Evolutionary conservation across 768 basidiomycete species (phyloP), one percentile per base, ranked within the genome.

Genomic region (Pulveroboletus sp.): DNA sequence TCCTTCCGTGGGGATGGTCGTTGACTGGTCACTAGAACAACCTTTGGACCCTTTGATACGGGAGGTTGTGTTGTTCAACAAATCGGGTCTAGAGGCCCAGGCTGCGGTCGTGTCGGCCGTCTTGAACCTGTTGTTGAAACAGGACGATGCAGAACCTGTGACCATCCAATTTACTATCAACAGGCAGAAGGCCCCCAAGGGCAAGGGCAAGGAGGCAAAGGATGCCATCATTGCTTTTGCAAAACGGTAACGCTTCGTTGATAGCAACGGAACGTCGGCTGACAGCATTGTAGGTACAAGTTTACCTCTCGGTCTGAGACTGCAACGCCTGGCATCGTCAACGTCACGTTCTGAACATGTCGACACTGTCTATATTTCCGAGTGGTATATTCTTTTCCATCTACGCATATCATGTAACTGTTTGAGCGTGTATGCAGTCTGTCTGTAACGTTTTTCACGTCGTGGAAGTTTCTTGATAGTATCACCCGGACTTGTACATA

Each of bases 341-440:
- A 54, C 12, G 43, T 69, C 30, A 62, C 49, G 5, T 62, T 63
- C 49, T 63, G 49, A 51, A 5, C 20, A 29, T 35, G 20, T 29
- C 6, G 27, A 22, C 12, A 36, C 32, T 45, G 12, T n/a, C n/a
- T n/a, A n/a, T n/a, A n/a, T 16, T 40, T 50, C 16, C 47, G 43
- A 45, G 49, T 14, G 10, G 34, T 35, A 35, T 43, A 19, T 31
- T 42, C 8, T 30, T 27, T 24, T 29, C 37, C 35, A 16, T 47
- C 37, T 27, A 43, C 39, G 13, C 22, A 35, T 34, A 47, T 35
- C 42, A 36, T 7, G 36, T 17, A 47, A 51, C 49, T 51, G 29
- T 38, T 52, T 32, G 37, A 36, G 24, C 45, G 36, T 56, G 44
- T 51, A 49, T 30, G 49, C 40, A 47, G 37, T 36, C 22, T 37